phyloP scores from a whole-genome alignment of 2,329 filamentous ascomycete genomes.

The Aspergillus transmontanensis region DNA sequence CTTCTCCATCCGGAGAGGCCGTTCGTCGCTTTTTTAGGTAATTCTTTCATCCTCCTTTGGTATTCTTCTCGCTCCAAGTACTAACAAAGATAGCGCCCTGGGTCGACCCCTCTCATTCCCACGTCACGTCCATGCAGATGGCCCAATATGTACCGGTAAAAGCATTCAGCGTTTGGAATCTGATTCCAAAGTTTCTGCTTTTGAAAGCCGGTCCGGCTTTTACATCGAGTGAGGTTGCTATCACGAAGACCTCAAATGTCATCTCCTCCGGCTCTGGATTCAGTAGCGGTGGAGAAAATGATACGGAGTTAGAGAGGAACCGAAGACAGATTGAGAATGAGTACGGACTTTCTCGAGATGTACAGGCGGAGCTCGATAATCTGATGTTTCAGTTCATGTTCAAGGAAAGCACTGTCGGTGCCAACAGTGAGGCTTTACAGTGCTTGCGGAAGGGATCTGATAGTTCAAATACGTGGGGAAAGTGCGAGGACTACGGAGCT shows the following conservation, averaged over 20 bases:
- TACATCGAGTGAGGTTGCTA: conserved; percentile 22
- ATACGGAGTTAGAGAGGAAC: conserved; percentile 16
- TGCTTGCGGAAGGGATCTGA: conserved; percentile 38
- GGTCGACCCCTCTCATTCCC: conserved; percentile 44
- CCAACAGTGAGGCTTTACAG: conserved; percentile 42
- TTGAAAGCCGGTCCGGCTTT: conserved; percentile 23
- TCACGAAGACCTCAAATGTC: conserved; percentile 14
- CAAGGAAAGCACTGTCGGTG: conserved; percentile 36
- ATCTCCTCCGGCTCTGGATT: background rate
- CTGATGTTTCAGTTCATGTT: conserved; percentile 22
- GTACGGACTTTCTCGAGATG: conserved; percentile 18
- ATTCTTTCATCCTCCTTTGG: background rate
- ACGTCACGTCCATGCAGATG: conserved; percentile 29
- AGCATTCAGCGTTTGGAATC: conserved; percentile 29
- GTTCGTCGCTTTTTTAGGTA: conserved; percentile 20
- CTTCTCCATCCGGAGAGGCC: conserved; percentile 6
- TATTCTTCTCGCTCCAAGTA: background rate
- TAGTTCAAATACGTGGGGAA: conserved; percentile 32
- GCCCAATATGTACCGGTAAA: conserved; percentile 28
- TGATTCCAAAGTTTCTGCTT: conserved; percentile 31
- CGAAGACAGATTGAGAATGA: conserved; percentile 19
- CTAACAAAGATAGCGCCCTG: conserved; percentile 41
- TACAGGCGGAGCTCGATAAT: conserved; percentile 21
- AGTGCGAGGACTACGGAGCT: conserved; percentile 37
- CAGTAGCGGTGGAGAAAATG: background rate